These are phyloP conservation scores for Kodamaea ohmeri DNA, from an alignment of 1,139 yeast genomes.

Conservation along the genomic window DNA sequence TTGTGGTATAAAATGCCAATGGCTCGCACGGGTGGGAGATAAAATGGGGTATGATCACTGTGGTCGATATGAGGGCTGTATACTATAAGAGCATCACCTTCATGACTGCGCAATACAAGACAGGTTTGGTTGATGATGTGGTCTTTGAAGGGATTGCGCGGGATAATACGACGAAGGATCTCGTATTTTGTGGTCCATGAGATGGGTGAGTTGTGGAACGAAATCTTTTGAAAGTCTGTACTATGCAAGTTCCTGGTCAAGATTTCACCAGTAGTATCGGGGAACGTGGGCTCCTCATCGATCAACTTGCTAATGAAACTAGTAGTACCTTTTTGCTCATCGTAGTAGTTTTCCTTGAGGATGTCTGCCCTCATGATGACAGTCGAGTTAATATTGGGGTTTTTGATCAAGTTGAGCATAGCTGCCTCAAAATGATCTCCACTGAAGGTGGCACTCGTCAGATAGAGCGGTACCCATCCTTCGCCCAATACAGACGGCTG, in stretches of 20 bases:
- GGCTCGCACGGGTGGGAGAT: slow-evolving; percentile 77
- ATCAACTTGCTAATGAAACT: slow-evolving; percentile 34
- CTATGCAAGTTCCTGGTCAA: slow-evolving; percentile 56
- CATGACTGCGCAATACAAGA: slow-evolving; percentile 35
- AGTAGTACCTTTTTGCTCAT: slow-evolving; percentile 35
- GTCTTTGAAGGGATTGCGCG: slow-evolving; percentile 87
- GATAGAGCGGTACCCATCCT: slow-evolving; percentile 63
- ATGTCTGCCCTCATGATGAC: slow-evolving; percentile 89
- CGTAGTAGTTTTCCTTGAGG: slow-evolving; percentile 51
- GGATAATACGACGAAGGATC: slow-evolving; percentile 76
- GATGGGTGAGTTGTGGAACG: slow-evolving; percentile 30
- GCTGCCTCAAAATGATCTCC: slow-evolving; percentile 65
- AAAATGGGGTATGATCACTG: slow-evolving; percentile 75
- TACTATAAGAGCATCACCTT: slow-evolving; percentile 51
- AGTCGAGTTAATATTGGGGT: slow-evolving; percentile 91
- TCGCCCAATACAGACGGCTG: slow-evolving; percentile 52
- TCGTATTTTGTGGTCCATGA: slow-evolving; percentile 31
- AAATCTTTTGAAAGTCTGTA: slow-evolving; percentile 46
- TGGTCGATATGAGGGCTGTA: slow-evolving; percentile 71
- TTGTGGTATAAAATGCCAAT: slow-evolving; percentile 67
- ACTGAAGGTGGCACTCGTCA: slow-evolving; percentile 43
- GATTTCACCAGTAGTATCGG: slow-evolving; percentile 28
- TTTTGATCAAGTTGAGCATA: slow-evolving; percentile 74
- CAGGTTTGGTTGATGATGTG: slow-evolving; percentile 84
- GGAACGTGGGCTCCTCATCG: slow-evolving; percentile 33